Evolutionary conservation across 2,329 filamentous ascomycete genomes (phyloP), one percentile per base, ranked within the genome.

Genomic region (Aspergillus udagawae): DNA sequence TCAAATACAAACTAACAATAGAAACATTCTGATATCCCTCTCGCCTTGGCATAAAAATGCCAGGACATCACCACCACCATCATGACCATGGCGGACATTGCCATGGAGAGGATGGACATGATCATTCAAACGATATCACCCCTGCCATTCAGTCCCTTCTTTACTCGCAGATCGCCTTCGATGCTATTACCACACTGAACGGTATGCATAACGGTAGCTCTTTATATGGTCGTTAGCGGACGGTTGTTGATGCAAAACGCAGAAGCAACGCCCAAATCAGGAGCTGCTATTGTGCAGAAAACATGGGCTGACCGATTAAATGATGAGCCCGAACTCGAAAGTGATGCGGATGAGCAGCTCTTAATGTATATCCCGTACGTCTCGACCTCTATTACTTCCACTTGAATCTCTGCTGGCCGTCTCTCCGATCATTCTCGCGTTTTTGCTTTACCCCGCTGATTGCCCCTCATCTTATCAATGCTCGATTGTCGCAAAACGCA

Each of bases 341-440:
- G 91, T 70, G 90, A 95, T 71, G 86, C 88, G 0, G 94, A 97
- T 72, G 92, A 96, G 79, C 92, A 99, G 78, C 76, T 99, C n/a
- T 79, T 99, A 55, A 91, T 99, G 82, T 87, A 88, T 61, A 83
- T 97, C 41, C 94, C 94, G 89, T 95, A 77, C 65, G 89, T 60
- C 32, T 32, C 45, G 12, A 38, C 51, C 14, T 42, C 55, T 54
- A 10, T 41, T 29, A 6, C 14, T 27, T 45, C 10, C 44, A 5
- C 1, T 21, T 45, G 35, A 10, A n/a, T 29, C 20, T 44, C 20
- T 53, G 6, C 49, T 10, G 5, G 53, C 28, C 28, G 32, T 17
- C 10, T 53, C 49, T 4, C 41, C n/a, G 4, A 10, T 20, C 47
- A 49, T 38, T 28, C 47, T 25, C 48, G 7, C 6, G 41, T 49